These are phyloP conservation scores for Lodderomyces theae DNA, from an alignment of 1,139 yeast genomes.

Conservation along the genomic window DNA sequence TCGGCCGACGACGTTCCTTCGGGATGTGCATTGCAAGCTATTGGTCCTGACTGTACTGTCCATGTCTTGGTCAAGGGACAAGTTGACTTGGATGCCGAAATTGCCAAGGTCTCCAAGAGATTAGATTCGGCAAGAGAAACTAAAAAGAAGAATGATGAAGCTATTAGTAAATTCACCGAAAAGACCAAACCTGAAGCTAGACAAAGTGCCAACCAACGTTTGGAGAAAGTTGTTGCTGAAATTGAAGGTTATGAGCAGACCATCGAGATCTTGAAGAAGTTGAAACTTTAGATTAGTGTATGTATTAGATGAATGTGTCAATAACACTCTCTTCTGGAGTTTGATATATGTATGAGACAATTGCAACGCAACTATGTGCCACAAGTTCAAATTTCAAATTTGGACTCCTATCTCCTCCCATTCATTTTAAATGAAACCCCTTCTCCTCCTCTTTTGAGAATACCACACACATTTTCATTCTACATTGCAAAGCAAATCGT, in stretches of 20 bases:
- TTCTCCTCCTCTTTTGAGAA: no score
- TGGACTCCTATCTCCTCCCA: no score
- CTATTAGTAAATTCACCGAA: conserved; percentile 70
- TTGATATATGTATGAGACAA: no score
- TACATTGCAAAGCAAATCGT: no score
- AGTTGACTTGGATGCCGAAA: conserved; percentile 88
- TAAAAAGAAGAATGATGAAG: conserved; percentile 36
- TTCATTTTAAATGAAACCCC: no score
- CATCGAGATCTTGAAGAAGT: conserved; percentile 68
- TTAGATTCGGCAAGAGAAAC: conserved; percentile 59
- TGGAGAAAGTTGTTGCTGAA: conserved; percentile 77
- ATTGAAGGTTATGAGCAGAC: conserved; percentile 82
- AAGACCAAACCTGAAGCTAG: conserved; percentile 84
- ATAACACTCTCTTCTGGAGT: no score
- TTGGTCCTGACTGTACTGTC: conserved; percentile 77
- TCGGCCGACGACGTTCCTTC: conserved; percentile 60
- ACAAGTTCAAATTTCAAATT: neutral
- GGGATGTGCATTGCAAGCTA: conserved; percentile 86
- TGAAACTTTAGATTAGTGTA: conserved; percentile 35
- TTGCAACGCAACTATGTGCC: no score
- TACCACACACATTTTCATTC: no score
- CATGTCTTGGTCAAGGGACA: conserved; percentile 93
- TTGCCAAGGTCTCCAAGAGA: conserved; percentile 76
- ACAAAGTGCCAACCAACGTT: conserved; percentile 67
- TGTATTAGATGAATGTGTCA: neutral